Evolutionary conservation across 805 yeast genomes (phyloP).

Genomic region (Yamadazyma endophytica): DNA sequence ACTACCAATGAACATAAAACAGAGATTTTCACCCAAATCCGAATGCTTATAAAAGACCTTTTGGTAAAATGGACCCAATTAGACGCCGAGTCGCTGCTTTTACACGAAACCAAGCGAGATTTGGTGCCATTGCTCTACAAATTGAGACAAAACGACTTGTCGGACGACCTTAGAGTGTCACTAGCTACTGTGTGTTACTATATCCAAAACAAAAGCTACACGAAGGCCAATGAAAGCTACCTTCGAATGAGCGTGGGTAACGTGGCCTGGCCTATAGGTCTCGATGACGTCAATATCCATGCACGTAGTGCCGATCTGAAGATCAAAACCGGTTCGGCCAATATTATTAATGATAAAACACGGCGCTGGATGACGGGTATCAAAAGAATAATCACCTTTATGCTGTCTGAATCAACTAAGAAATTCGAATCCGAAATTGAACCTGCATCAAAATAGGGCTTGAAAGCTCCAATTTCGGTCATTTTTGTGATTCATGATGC

Average conservation of each 20-base stretch:
- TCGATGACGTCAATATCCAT: constrained; percentile 74
- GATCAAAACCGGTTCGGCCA: constrained; percentile 58
- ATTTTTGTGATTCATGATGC: too few relatives aligned
- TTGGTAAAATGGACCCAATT: too few relatives aligned
- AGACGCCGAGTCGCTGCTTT: constrained; percentile 10
- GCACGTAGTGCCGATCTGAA: constrained; percentile 61
- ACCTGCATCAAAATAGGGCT: too few relatives aligned
- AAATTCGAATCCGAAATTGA: too few relatives aligned
- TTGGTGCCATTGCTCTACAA: constrained; percentile 48
- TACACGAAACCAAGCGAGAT: constrained; percentile 37
- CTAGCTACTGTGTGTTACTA: constrained; percentile 57
- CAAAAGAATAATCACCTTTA: constrained; percentile 71
- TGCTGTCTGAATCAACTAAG: too few relatives aligned
- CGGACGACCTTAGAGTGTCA: constrained; percentile 45
- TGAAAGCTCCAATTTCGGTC: too few relatives aligned
- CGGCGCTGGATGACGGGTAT: constrained; percentile 73
- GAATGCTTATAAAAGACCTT: too few relatives aligned
- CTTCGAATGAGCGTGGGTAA: constrained; percentile 78
- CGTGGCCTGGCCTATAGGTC: constrained; percentile 92
- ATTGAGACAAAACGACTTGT: constrained; percentile 33
- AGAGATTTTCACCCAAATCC: too few relatives aligned
- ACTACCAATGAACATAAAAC: too few relatives aligned
- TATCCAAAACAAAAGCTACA: constrained; percentile 51
- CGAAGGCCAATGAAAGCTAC: constrained; percentile 62
- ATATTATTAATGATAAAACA: constrained; percentile 69